Evolutionary conservation across 2,329 filamentous ascomycete species (phyloP).

Genomic region (Aspergillus intermedius): DNA sequence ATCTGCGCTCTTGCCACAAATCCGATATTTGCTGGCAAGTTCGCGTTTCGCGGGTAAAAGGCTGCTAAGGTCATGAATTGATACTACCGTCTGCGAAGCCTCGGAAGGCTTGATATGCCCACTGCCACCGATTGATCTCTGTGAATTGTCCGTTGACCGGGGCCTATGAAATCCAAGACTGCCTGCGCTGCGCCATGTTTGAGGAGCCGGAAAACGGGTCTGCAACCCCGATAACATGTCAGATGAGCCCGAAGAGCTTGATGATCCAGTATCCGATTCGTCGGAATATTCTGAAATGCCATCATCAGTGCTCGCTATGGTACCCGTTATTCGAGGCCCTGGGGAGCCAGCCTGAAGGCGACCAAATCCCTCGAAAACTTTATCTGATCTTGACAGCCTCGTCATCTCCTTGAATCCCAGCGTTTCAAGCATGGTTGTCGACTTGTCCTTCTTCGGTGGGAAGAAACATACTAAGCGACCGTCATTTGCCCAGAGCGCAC

Average conservation of each 20-base stretch:
- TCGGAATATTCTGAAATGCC: slow-evolving; percentile 42
- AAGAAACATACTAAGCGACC: slow-evolving; percentile 56
- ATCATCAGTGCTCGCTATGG: slow-evolving; percentile 39
- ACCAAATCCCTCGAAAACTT: slow-evolving; percentile 59
- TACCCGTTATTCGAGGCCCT: slow-evolving; percentile 36
- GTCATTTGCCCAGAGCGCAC: slow-evolving; percentile 52
- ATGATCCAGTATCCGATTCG: slow-evolving; percentile 56
- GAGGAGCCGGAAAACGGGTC: slow-evolving; percentile 44
- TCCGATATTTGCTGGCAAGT: slow-evolving; percentile 71
- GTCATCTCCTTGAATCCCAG: slow-evolving; percentile 45
- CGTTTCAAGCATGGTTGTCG: slow-evolving; percentile 44
- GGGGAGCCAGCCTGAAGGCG: slow-evolving; percentile 50
- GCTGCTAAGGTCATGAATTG: slow-evolving; percentile 63
- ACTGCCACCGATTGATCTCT: slow-evolving; percentile 49
- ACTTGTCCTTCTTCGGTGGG: slow-evolving; percentile 46
- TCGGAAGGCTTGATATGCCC: slow-evolving; percentile 44
- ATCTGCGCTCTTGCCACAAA: slow-evolving; percentile 74
- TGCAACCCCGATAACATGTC: slow-evolving; percentile 40
- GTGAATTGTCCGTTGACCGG: slow-evolving; percentile 42
- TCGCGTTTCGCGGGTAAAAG: slow-evolving; percentile 71
- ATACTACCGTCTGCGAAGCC: slow-evolving; percentile 61
- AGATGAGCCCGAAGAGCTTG: slow-evolving; percentile 43
- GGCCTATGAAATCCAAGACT: slow-evolving; percentile 53
- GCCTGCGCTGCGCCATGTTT: slow-evolving; percentile 45
- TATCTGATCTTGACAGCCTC: slow-evolving; percentile 42